These are phyloP conservation scores for Chimonanthus salicifolius DNA, from an alignment of 164 flowering plant species.

Conservation along the genomic window DNA sequence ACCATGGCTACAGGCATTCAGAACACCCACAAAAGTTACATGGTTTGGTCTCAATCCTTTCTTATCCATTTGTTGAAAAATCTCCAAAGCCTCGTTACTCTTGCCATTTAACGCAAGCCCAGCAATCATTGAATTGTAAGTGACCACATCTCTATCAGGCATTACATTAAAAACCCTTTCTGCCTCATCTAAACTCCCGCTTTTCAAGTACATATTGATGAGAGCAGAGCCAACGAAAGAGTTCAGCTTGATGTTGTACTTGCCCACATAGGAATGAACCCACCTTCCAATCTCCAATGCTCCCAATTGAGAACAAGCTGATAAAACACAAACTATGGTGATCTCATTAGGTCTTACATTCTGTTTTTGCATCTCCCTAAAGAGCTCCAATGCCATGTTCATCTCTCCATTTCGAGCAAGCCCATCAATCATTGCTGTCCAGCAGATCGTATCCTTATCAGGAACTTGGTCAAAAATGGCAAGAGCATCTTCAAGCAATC, in stretches of 20 bases:
- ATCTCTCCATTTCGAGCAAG: slow-evolving; percentile 43
- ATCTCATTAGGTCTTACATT: slow-evolving; percentile 50
- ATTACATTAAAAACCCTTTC: slow-evolving; percentile 45
- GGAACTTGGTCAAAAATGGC: slow-evolving; percentile 26
- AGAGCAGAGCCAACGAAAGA: slow-evolving; percentile 59
- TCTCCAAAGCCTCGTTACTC: slow-evolving; percentile 41
- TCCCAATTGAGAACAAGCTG: slow-evolving; percentile 64
- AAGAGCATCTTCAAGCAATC: slow-evolving; percentile 23
- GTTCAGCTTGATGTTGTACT: slow-evolving; percentile 33
- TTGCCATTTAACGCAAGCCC: slow-evolving; percentile 64
- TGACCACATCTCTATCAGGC: slow-evolving; percentile 40
- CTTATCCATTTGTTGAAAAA: slow-evolving; percentile 46
- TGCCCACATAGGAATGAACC: slow-evolving; percentile 51
- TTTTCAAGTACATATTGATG: slow-evolving; percentile 75
- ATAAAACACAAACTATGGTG: slow-evolving; percentile 53
- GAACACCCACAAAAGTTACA: slow-evolving; percentile 3
- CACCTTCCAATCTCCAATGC: slow-evolving; percentile 66
- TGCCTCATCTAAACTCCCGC: slow-evolving; percentile 55
- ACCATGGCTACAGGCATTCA: slow-evolving; percentile 1
- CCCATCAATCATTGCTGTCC: slow-evolving; percentile 70
- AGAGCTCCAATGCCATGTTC: slow-evolving; percentile 55
- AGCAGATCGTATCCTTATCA: slow-evolving; percentile 50
- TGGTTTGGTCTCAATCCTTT: slow-evolving; percentile 37
- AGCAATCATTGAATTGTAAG: slow-evolving; percentile 65
- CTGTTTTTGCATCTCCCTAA: slow-evolving; percentile 50